These are phyloP conservation scores for Penium margaritaceum DNA, from an alignment of 139 green algal species.

Conservation along the genomic window DNA sequence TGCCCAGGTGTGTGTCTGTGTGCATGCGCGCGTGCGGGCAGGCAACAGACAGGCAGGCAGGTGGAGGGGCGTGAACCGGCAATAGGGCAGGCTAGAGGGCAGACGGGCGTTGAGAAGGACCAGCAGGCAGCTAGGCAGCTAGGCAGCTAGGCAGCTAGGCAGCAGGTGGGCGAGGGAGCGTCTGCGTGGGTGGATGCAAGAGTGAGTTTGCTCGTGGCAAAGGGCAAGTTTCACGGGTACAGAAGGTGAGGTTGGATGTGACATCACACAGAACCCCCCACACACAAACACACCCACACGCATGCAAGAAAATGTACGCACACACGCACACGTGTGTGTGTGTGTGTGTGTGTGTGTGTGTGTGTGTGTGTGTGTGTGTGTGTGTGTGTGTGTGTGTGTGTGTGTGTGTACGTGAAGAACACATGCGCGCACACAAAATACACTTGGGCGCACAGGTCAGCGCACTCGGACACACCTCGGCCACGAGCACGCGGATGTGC, in stretches of 20 bases:
- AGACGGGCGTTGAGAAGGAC: neutral
- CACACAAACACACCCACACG: neutral
- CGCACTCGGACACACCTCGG: slow-evolving; percentile 6
- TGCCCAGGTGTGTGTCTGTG: neutral
- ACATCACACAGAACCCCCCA: neutral
- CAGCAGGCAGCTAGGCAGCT: neutral
- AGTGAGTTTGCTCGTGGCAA: no score
- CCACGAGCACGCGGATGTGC: slow-evolving; percentile 14
- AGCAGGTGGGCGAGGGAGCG: no score
- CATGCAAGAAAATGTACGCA: neutral
- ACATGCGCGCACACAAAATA: neutral
- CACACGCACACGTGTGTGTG: no score
- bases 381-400: no score
- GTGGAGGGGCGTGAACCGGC: neutral
- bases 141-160: no score
- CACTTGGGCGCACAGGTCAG: neutral
- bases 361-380: no score
- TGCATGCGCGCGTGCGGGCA: neutral
- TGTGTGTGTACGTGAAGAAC: no score
- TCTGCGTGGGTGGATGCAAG: no score
- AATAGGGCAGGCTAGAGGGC: neutral
- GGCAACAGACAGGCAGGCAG: neutral
- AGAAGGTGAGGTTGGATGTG: neutral
- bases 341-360: no score
- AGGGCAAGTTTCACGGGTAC: no score